phyloP scores from a whole-genome alignment of 441 rosid genomes.

The Erysimum cheiri region DNA sequence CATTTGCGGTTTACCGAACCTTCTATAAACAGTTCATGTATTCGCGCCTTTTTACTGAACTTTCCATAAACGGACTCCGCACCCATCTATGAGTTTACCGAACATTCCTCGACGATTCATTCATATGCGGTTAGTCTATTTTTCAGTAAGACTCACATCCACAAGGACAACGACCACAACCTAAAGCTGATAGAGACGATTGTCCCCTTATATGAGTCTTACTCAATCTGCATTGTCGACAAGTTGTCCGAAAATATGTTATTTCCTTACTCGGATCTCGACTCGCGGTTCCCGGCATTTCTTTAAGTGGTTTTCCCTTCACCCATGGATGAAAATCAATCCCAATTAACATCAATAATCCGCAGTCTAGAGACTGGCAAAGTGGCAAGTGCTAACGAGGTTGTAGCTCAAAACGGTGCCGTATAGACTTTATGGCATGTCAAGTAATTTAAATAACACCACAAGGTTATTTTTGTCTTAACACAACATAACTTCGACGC shows the following conservation, averaged over 20 bases:
- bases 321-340: not conserved
- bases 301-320: not conserved
- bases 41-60: too few species aligned
- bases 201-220: not conserved
- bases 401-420: not conserved
- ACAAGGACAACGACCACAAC: not conserved
- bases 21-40: not conserved
- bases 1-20: not conserved
- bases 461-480: conserved; percentile 3
- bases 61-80: too few species aligned
- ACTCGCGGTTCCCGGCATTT: not conserved
- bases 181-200: not conserved
- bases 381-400: too few species aligned
- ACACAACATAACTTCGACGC: not conserved
- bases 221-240: too few species aligned
- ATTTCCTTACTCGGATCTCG: not conserved
- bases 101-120: not conserved
- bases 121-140: not conserved
- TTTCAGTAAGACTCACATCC: not conserved
- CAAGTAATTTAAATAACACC: not conserved
- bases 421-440: not conserved
- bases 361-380: not conserved
- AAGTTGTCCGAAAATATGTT: not conserved
- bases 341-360: not conserved
- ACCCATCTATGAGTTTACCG: too few species aligned